phyloP scores from a whole-genome alignment of 805 yeast species.

The Cyberlindnera xishuangbannaensis region DNA sequence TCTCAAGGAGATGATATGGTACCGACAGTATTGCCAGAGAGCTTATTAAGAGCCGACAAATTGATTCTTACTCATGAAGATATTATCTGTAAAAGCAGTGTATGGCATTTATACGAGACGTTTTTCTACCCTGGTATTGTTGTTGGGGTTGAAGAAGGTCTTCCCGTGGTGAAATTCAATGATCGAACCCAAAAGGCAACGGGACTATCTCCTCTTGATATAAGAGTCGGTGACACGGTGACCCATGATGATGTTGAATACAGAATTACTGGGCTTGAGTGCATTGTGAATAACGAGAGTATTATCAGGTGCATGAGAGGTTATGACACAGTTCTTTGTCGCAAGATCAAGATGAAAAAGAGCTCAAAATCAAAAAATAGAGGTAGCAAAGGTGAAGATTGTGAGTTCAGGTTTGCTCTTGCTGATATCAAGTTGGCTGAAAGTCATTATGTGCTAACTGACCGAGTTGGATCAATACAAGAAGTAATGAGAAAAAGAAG shows the following conservation, averaged over 20 bases:
- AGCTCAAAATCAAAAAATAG: conserved; percentile 14
- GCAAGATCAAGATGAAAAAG: conserved; percentile 16
- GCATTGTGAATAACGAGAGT: conserved; percentile 14
- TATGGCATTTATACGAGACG: conserved; percentile 49
- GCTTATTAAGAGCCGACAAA: conserved; percentile 5
- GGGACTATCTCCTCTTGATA: conserved; percentile 36
- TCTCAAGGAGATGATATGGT: not conserved
- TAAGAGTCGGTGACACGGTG: conserved; percentile 52
- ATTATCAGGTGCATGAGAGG: conserved; percentile 55
- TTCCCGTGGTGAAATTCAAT: conserved; percentile 33
- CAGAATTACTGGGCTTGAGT: conserved; percentile 42
- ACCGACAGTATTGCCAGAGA: conserved; percentile 1
- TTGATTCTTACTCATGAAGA: conserved; percentile 24
- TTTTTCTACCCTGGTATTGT: conserved; percentile 48
- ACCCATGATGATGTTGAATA: conserved; percentile 32
- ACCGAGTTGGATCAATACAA: conserved; percentile 24
- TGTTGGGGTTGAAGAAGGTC: conserved; percentile 22
- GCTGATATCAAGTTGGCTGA: conserved; percentile 29
- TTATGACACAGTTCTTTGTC: conserved; percentile 42
- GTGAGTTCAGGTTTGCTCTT: conserved; percentile 21
- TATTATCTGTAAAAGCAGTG: conserved; percentile 31
- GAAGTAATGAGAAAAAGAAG: conserved; percentile 12
- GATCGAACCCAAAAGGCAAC: conserved; percentile 31
- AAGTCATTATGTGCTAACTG: conserved; percentile 30
- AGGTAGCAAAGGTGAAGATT: not conserved